These are phyloP conservation scores for Phytophthora ohioensis DNA, from an alignment of 352 stramenopile genomes.

Conservation along the genomic window DNA sequence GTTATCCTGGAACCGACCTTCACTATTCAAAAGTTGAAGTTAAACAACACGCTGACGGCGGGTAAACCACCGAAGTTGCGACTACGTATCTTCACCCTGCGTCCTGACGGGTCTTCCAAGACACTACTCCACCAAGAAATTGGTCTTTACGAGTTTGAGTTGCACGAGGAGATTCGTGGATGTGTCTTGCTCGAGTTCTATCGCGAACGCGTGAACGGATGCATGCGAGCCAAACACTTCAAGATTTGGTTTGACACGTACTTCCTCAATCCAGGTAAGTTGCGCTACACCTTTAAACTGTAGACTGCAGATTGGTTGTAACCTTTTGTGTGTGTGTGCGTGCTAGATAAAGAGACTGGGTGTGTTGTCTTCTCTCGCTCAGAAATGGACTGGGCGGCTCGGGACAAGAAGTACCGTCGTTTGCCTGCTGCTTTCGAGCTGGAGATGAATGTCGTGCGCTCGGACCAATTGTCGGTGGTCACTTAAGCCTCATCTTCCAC, in stretches of 20 bases:
- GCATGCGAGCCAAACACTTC: constrained; percentile 67
- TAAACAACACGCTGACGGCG: constrained; percentile 57
- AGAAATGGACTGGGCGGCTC: constrained; percentile 74
- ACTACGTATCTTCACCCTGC: constrained; percentile 59
- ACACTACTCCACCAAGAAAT: constrained; percentile 56
- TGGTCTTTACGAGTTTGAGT: constrained; percentile 57
- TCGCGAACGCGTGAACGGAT: constrained; percentile 44
- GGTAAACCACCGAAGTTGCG: constrained; percentile 47
- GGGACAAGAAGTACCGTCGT: constrained; percentile 67
- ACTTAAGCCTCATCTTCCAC: constrained; percentile 2
- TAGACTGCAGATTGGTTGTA: neutral
- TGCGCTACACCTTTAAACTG: neutral
- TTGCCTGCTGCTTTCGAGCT: constrained; percentile 75
- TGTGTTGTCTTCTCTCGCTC: constrained; percentile 48
- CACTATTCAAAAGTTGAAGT: constrained; percentile 43
- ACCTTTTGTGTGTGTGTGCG: constrained; percentile 2
- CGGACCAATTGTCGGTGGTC: constrained; percentile 17
- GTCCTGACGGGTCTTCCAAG: constrained; percentile 38
- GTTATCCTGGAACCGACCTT: constrained; percentile 38
- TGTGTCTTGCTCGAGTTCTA: constrained; percentile 74
- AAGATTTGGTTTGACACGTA: constrained; percentile 82
- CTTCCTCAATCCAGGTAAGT: constrained; percentile 50
- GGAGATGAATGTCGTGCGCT: constrained; percentile 49
- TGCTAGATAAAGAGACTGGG: constrained; percentile 47
- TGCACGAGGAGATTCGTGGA: constrained; percentile 55